These are phyloP conservation scores for Eucalyptus polybractea DNA, from an alignment of 345 rosid species.

Conservation along the genomic window DNA sequence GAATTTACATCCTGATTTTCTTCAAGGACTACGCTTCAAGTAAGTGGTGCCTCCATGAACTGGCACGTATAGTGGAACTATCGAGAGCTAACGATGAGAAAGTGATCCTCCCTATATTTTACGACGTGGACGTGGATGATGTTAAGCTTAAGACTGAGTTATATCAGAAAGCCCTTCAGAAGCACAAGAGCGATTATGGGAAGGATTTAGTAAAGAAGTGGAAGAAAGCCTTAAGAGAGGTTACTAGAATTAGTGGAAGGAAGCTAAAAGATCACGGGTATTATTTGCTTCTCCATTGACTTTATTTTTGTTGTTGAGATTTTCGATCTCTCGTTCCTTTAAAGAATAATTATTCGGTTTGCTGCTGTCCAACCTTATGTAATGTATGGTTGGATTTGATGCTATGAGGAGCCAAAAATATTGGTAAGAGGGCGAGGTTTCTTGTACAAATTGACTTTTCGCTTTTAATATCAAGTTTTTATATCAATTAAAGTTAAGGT, in stretches of 20 bases:
- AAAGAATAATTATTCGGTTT: no score
- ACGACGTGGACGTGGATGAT: no score
- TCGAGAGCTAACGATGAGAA: rapidly evolving
- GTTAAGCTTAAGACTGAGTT: no score
- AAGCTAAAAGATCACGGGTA: background rate
- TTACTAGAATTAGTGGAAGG: background rate
- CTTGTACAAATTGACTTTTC: background rate
- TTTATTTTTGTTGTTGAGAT: no score
- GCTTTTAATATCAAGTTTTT: background rate
- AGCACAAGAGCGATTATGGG: rapidly evolving
- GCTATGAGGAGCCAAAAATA: rapidly evolving
- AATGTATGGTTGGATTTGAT: no score
- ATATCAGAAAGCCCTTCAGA: background rate
- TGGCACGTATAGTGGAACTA: no score
- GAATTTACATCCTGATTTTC: no score
- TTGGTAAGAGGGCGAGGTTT: background rate
- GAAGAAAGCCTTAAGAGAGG: background rate
- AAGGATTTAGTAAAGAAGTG: background rate
- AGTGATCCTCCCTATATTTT: no score
- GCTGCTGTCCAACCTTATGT: background rate
- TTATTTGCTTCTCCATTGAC: no score
- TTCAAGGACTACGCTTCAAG: no score
- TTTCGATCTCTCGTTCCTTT: background rate
- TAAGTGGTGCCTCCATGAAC: no score
- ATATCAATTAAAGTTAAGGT: background rate